Conservation (phyloP, 2,329 filamentous ascomycete genomes). For the Fusarium decemcellulare region DNA sequence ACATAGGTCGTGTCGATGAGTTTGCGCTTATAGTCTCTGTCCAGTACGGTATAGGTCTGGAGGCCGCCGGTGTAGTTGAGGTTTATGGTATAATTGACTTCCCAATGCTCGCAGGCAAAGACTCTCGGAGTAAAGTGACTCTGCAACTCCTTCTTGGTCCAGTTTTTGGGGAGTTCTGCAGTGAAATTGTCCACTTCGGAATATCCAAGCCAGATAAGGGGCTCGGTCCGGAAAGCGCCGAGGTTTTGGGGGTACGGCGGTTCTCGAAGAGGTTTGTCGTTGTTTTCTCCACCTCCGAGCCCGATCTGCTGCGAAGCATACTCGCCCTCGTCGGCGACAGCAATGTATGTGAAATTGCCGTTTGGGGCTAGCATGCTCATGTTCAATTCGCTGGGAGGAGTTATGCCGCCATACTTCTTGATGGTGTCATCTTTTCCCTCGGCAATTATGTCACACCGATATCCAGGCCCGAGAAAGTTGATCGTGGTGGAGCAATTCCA, state of each 20-base stretch:
- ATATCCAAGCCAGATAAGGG: slow-evolving; percentile 40
- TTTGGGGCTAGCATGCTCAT: slow-evolving; percentile 24
- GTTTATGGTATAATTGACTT: slow-evolving; percentile 34
- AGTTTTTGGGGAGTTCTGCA: background rate
- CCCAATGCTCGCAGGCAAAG: slow-evolving; percentile 42
- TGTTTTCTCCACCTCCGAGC: background rate
- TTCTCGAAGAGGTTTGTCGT: background rate
- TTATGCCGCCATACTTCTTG: slow-evolving; percentile 9
- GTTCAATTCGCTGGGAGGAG: slow-evolving; percentile 28
- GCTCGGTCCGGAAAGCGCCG: slow-evolving; percentile 34
- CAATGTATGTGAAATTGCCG: slow-evolving; percentile 32
- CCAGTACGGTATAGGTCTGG: slow-evolving; percentile 23
- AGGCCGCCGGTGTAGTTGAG: slow-evolving; percentile 36
- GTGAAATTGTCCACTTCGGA: slow-evolving; percentile 18
- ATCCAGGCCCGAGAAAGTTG: slow-evolving; percentile 39
- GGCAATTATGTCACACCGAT: slow-evolving; percentile 37
- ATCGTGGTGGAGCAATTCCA: slow-evolving; percentile 43
- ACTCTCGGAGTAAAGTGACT: slow-evolving; percentile 26
- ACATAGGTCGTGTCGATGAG: slow-evolving; percentile 37
- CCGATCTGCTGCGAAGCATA: slow-evolving; percentile 30
- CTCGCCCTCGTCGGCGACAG: slow-evolving; percentile 29
- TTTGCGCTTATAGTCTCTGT: slow-evolving; percentile 32
- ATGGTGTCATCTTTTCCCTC: slow-evolving; percentile 8
- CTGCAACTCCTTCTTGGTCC: slow-evolving; percentile 7
- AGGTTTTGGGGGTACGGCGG: slow-evolving; percentile 30